A percentile compares a stretch with the other conserved stretches of the same genome.
Evolutionary conservation across 2,329 filamentous ascomycete species (phyloP).

Genomic region (Davidsoniella australis): DNA sequence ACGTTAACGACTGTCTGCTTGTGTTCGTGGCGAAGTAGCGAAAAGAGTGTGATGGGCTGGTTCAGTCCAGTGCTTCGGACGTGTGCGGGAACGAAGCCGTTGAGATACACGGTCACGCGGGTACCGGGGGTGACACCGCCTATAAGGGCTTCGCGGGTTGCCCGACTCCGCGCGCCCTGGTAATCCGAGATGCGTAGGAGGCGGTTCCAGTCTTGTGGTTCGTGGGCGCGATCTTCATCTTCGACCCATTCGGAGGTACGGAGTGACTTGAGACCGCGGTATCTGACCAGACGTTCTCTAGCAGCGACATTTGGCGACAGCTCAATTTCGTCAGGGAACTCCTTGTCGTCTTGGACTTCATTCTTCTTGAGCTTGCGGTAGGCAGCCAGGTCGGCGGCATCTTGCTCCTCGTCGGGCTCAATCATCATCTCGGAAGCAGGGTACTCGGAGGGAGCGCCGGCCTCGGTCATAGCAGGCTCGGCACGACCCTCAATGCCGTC

Average conservation of each 20-base stretch:
- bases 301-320: slow-evolving; percentile 75
- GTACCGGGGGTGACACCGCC: slow-evolving; percentile 76
- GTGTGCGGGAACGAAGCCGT: slow-evolving; percentile 27
- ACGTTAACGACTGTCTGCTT: slow-evolving; percentile 84
- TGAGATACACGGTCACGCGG: slow-evolving; percentile 63
- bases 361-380: slow-evolving; percentile 64
- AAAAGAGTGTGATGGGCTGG: slow-evolving; percentile 59
- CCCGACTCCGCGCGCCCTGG: slow-evolving; percentile 60
- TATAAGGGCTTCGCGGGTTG: slow-evolving; percentile 67
- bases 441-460: slow-evolving; percentile 62
- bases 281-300: slow-evolving; percentile 67
- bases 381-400: slow-evolving; percentile 58
- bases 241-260: slow-evolving; percentile 79
- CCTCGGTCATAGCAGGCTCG: slow-evolving; percentile 54
- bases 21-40: slow-evolving; percentile 82
- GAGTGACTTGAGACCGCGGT: slow-evolving; percentile 82
- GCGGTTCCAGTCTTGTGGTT: slow-evolving; percentile 79
- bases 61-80: slow-evolving; percentile 29
- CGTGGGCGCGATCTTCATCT: slow-evolving; percentile 67
- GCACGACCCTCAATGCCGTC: slow-evolving; percentile 63
- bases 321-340: slow-evolving; percentile 96
- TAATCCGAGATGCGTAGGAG: slow-evolving; percentile 83
- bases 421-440: slow-evolving; percentile 86
- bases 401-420: slow-evolving; percentile 66
- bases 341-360: slow-evolving; percentile 76